A percentile compares a stretch with the other conserved stretches of the same genome.
Evolutionary conservation across 345 rosid genomes (phyloP).

Genomic region (Brassica cretica): DNA sequence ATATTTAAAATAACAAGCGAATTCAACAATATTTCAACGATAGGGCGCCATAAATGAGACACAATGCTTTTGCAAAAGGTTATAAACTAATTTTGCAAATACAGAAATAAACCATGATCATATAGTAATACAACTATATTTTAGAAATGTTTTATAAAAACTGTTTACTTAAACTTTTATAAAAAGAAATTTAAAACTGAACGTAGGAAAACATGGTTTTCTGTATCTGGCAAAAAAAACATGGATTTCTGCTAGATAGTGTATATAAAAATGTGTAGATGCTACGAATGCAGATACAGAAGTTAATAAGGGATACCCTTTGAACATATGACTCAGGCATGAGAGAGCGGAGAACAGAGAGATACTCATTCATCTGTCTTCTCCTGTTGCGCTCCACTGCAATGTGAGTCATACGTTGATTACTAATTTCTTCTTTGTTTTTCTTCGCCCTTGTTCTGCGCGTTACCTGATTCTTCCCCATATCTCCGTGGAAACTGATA

Average conservation of each 20-base stretch:
- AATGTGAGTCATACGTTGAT: slow-evolving; percentile 97
- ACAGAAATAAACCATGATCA: background rate
- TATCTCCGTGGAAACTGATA: slow-evolving; percentile 2
- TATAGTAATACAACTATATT: background rate
- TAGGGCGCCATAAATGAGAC: background rate
- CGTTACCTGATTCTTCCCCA: slow-evolving; percentile 43
- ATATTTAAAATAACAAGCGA: background rate
- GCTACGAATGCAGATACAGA: background rate
- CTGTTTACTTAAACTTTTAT: background rate
- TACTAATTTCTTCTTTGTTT: slow-evolving; percentile 82
- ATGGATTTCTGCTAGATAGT: background rate
- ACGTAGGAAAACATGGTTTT: background rate
- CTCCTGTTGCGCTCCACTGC: slow-evolving; percentile 95
- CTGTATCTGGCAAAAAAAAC: background rate
- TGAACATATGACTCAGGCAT: slow-evolving; percentile 90
- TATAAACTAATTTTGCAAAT: background rate
- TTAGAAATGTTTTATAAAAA: background rate
- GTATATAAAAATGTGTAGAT: background rate
- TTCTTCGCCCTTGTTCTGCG: slow-evolving; percentile 60
- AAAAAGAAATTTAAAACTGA: background rate
- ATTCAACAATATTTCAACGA: background rate
- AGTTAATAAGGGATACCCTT: slow-evolving; percentile 50
- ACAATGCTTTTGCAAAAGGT: background rate
- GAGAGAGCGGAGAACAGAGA: slow-evolving; percentile 69
- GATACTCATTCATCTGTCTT: slow-evolving; percentile 90